Base-by-base conservation (phyloP, 2,329 filamentous ascomycete species). In the Cladophialophora carrionii region DNA sequence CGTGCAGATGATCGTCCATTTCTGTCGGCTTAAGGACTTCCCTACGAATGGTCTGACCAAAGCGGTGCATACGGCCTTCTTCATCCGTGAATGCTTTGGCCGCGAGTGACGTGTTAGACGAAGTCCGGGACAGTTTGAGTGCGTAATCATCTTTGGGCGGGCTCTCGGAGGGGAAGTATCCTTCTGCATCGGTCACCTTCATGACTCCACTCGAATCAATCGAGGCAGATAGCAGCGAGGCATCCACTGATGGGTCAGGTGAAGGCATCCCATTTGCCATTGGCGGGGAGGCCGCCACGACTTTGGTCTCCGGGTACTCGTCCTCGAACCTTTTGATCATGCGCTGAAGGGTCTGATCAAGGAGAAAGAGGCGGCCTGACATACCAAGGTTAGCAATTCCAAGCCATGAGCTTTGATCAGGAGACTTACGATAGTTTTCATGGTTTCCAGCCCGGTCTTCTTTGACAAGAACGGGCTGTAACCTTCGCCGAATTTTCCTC, bases 321-420 rank as follows among this genome's bases (percentile, higher is more conserved):
- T 96, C 90, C 76, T 98, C 95, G 75, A 98, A 99, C 31, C 95
- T 90, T 75, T 91, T 88, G 73, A 98, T 98, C 79, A 98, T 97
- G 70, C 90, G 89, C 73, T 92, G 85, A 9, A 99, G 83, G 0
- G 95, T 98, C 66, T 90, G 83, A 73, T 97, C 92, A 32, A 99
- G 85, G 84, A 96, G 96, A 51, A 89, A 82, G 22, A 98, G 85
- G 56, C 90, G 89, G 41, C 87, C 88, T 90, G 66, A n/a, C 57
- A 22, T 53, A 14, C 32, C 32, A 34, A 52, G 22, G 62, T 78
- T 69, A 78, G 74, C 62, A 70, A 70, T 17, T 54, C 60, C 34
- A 52, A 61, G 24, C 53, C n/a, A 60, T 14, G 59, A 56, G 37
- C 43, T 52, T n/a, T 58, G 12, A 29, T 4, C 59, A 12, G 34